Conservation (phyloP, 2,329 filamentous ascomycete genomes). For the Penicillium concentricum region DNA sequence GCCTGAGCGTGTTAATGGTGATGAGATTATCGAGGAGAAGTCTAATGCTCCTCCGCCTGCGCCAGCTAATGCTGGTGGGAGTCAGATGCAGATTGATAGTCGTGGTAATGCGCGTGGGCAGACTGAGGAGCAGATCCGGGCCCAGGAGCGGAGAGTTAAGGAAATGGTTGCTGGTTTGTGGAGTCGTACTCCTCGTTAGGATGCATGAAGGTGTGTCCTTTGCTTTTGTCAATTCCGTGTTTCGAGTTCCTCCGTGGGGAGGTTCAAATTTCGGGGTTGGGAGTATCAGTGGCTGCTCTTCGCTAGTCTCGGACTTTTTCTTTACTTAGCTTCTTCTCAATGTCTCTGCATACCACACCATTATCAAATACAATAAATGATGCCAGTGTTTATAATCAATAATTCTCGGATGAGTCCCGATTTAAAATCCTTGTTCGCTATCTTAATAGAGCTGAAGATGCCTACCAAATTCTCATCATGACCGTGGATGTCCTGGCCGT, state of each 20-base stretch:
- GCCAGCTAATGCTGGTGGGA: background rate
- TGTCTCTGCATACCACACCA: background rate
- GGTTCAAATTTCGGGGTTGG: background rate
- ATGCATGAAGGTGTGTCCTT: conserved; percentile 8
- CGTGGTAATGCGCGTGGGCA: conserved; percentile 60
- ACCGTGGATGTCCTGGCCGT: background rate
- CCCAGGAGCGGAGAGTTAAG: conserved; percentile 60
- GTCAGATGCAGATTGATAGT: conserved; percentile 56
- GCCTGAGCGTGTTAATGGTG: conserved; percentile 46
- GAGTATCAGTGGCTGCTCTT: background rate
- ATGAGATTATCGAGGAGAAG: conserved; percentile 41
- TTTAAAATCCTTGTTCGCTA: background rate
- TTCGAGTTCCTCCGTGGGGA: background rate
- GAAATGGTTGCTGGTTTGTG: conserved; percentile 60
- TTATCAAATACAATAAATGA: background rate
- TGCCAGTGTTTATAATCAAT: background rate
- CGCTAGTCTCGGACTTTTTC: background rate
- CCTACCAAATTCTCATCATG: background rate
- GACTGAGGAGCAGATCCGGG: conserved; percentile 61
- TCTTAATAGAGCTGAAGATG: background rate
- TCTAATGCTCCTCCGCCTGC: conserved; percentile 20
- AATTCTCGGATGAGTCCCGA: background rate
- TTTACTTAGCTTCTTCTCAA: background rate
- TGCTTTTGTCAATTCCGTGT: background rate
- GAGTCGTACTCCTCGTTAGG: conserved; percentile 36